Evolutionary conservation across 2,329 filamentous ascomycete species (phyloP).

Genomic region (Cordyceps farinosa): DNA sequence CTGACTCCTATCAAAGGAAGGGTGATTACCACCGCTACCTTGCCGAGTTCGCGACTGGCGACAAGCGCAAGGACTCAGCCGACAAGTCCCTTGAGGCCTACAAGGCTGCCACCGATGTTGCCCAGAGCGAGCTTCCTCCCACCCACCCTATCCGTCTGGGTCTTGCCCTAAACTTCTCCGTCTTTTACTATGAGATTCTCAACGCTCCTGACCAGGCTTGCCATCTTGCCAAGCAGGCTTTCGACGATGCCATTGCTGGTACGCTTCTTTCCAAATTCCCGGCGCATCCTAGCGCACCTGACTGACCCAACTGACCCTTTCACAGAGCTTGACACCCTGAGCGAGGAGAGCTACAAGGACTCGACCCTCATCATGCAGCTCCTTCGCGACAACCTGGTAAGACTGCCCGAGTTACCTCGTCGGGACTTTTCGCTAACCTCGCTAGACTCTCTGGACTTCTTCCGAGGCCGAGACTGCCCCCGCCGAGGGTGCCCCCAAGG

Average conservation of each 20-base stretch:
- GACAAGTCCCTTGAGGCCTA: slow-evolving; percentile 95
- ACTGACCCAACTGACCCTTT: slow-evolving; percentile 6
- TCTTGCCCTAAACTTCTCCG: slow-evolving; percentile 97
- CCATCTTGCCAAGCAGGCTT: slow-evolving; percentile 98
- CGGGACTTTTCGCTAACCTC: slow-evolving; percentile 2
- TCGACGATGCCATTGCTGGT: slow-evolving; percentile 93
- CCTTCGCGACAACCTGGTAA: slow-evolving; percentile 90
- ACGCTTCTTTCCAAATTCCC: slow-evolving; percentile 20
- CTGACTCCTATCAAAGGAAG: slow-evolving; percentile 63
- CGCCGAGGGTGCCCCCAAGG: slow-evolving; percentile 47
- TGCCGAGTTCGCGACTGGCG: slow-evolving; percentile 90
- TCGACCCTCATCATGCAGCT: slow-evolving; percentile 99
- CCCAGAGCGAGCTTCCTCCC: slow-evolving; percentile 93
- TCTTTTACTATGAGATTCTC: slow-evolving; percentile 99
- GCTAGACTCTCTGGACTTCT: slow-evolving; percentile 95
- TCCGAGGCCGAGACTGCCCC: slow-evolving; percentile 85
- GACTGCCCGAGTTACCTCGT: slow-evolving; percentile 23
- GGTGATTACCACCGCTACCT: slow-evolving; percentile 99
- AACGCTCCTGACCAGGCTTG: slow-evolving; percentile 98
- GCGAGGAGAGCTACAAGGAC: slow-evolving; percentile 99
- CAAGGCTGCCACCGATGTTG: slow-evolving; percentile 95
- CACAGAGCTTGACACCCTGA: slow-evolving; percentile 88
- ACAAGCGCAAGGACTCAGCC: slow-evolving; percentile 92
- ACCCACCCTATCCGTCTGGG: slow-evolving; percentile 98
- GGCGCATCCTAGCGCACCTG: slow-evolving; percentile 23